phyloP scores from a whole-genome alignment of 1,139 yeast genomes.

The Geotrichum citri-aurantii region DNA sequence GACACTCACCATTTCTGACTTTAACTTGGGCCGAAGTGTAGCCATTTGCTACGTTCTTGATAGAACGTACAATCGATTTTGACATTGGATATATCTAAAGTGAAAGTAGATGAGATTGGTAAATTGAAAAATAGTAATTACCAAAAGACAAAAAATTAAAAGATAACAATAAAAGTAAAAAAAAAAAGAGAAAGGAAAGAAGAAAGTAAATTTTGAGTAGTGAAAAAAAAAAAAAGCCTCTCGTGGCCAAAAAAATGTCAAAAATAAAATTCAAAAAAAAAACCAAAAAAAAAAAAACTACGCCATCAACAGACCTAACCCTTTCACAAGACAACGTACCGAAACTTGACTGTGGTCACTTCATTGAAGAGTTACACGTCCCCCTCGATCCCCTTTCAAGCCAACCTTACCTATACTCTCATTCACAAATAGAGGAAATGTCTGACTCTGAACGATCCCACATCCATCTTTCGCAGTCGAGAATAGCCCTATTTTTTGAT shows the following conservation, averaged over 20 bases:
- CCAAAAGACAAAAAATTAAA: background rate
- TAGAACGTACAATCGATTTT: slow-evolving; percentile 72
- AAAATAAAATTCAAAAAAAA: background rate
- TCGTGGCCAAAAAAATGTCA: background rate
- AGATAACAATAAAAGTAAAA: background rate
- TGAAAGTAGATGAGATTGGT: background rate
- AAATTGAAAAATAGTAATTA: background rate
- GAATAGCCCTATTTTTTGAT: slow-evolving; percentile 31
- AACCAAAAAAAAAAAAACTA: background rate
- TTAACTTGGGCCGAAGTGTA: slow-evolving; percentile 80
- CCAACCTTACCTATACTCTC: too few relatives aligned
- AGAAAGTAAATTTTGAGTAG: background rate
- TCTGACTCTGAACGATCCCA: slow-evolving; percentile 37
- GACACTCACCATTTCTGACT: slow-evolving; percentile 57
- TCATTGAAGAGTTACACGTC: background rate
- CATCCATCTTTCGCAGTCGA: slow-evolving; percentile 32
- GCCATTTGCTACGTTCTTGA: slow-evolving; percentile 91
- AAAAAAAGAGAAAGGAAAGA: background rate
- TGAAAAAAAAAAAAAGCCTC: background rate
- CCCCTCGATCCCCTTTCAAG: too few relatives aligned
- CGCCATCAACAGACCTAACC: background rate
- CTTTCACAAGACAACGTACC: background rate
- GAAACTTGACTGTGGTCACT: background rate
- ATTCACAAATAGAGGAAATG: slow-evolving; percentile 21
- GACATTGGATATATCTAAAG: slow-evolving; percentile 46